Evolutionary conservation across 1,139 yeast genomes (phyloP).

Genomic region (Blastobotrys arbuscula): DNA sequence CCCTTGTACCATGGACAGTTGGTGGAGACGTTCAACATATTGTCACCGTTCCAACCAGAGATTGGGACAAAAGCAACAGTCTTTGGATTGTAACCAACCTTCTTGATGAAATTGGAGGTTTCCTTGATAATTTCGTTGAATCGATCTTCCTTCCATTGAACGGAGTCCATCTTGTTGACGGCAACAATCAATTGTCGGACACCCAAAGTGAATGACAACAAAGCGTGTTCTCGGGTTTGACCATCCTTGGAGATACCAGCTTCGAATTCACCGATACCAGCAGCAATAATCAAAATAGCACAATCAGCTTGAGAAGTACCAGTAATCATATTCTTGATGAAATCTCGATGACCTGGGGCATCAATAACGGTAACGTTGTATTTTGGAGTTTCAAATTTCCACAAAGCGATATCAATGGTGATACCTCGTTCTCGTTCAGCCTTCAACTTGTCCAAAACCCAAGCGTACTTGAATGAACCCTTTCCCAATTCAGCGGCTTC

Average conservation of each 20-base stretch:
- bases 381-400: constrained; percentile 96
- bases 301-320: constrained; percentile 95
- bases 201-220: constrained; percentile 86
- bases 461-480: constrained; percentile 98
- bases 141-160: constrained; percentile 77
- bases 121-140: constrained; percentile 79
- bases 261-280: constrained; percentile 92
- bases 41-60: constrained; percentile 94
- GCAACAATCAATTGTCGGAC: constrained; percentile 85
- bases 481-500: constrained; percentile 98
- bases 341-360: constrained; percentile 97
- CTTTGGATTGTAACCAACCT: constrained; percentile 92
- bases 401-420: constrained; percentile 90
- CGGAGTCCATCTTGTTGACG: constrained; percentile 92
- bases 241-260: constrained; percentile 94
- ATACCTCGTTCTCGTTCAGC: constrained; percentile 98
- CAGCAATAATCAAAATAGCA: constrained; percentile 85
- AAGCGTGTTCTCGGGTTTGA: constrained; percentile 92
- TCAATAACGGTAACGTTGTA: constrained; percentile 89
- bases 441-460: constrained; percentile 94
- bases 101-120: constrained; percentile 83
- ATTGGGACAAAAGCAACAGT: constrained; percentile 87
- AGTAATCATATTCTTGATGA: constrained; percentile 92
- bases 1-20: constrained; percentile 94
- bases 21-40: constrained; percentile 78